Evolutionary conservation across 768 basidiomycete species (phyloP).

Genomic region (Lentinula boryana): DNA sequence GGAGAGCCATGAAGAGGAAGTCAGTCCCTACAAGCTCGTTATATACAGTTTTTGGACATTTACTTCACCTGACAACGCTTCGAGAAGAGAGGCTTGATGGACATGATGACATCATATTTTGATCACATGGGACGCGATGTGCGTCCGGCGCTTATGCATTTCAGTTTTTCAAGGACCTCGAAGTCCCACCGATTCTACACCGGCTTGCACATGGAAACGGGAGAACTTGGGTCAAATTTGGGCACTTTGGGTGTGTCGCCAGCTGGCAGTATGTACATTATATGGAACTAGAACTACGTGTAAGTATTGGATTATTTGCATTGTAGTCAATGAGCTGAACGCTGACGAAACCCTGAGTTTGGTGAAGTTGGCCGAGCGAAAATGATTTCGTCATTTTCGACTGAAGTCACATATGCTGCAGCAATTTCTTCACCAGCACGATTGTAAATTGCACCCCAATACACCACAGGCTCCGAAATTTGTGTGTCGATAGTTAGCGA

Average conservation of each 20-base stretch:
- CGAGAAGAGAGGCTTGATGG: not conserved
- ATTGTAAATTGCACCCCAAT: too few relatives aligned
- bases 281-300: not conserved
- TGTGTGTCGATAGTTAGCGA: too few relatives aligned
- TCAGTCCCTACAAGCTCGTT: not conserved
- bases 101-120: not conserved
- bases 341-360: too few relatives aligned
- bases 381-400: too few relatives aligned
- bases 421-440: too few relatives aligned
- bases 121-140: not conserved
- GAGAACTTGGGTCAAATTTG: not conserved
- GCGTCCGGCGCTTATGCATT: not conserved
- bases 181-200: not conserved
- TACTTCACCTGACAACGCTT: slow-evolving; percentile 1
- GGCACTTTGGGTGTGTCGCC: not conserved
- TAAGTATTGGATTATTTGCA: too few relatives aligned
- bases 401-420: too few relatives aligned
- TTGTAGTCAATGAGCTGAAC: too few relatives aligned
- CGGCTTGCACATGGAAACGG: not conserved
- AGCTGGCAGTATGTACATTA: not conserved
- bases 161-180: not conserved
- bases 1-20: not conserved
- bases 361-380: too few relatives aligned
- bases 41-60: not conserved
- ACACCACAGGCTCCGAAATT: too few relatives aligned